Percentiles rank a stretch among this genome's conserved stretches.
These are phyloP conservation scores for Rhynchospora tenuis DNA, from an alignment of 176 grass and related monocot genomes.

Conservation along the genomic window DNA sequence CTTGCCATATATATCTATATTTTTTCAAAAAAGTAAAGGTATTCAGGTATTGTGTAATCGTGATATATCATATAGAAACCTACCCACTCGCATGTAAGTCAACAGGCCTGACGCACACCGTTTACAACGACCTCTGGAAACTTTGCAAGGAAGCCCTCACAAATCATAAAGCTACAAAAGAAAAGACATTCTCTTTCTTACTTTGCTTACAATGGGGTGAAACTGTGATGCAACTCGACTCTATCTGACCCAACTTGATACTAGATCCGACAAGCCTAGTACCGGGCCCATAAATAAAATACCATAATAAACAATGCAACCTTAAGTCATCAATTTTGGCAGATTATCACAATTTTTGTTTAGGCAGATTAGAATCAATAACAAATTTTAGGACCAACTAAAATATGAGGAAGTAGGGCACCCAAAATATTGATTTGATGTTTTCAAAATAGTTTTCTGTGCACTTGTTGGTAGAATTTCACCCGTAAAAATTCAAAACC, in stretches of 20 bases:
- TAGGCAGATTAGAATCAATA: conserved; percentile 21
- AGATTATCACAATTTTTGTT: conserved; percentile 26
- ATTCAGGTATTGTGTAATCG: too few species aligned
- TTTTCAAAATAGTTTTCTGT: not conserved
- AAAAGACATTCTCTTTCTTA: conserved; percentile 7
- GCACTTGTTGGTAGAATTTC: not conserved
- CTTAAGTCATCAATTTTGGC: conserved; percentile 18
- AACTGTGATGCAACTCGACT: conserved; percentile 34
- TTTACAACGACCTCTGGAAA: not conserved
- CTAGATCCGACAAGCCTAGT: not conserved
- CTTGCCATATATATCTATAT: not conserved
- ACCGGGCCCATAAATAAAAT: conserved; percentile 23
- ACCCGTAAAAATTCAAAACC: too few species aligned
- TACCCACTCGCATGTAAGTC: conserved; percentile 35
- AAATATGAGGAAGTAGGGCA: not conserved
- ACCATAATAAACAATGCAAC: conserved; percentile 37
- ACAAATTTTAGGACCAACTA: not conserved
- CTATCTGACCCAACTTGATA: not conserved
- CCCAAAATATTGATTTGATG: not conserved
- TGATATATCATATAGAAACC: conserved; percentile 25
- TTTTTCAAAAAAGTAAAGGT: not conserved
- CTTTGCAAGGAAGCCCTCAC: conserved; percentile 20
- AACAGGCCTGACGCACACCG: conserved; percentile 25
- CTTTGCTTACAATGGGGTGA: conserved; percentile 77
- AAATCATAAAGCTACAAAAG: not conserved